Conservation (phyloP, 495 filamentous ascomycete genomes). For the Halenospora varia region DNA sequence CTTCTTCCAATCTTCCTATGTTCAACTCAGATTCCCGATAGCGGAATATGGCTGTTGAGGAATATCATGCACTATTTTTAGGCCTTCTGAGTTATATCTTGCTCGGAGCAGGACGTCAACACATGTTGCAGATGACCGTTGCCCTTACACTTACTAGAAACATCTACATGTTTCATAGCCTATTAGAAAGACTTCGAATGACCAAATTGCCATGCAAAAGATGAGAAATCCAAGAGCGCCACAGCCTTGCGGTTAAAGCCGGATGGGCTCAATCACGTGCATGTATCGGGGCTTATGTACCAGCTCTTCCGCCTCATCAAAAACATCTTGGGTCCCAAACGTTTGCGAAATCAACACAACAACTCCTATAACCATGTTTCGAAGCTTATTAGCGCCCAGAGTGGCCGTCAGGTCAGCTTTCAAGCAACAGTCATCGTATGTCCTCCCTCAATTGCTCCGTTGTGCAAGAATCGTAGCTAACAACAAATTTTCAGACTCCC, state of each 20-base stretch:
- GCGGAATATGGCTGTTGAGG: too few species aligned
- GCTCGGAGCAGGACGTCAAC: too few species aligned
- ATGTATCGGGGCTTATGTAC: not conserved
- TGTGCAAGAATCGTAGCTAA: constrained; percentile 25
- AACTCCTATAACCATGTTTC: constrained; percentile 53
- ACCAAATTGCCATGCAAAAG: too few species aligned
- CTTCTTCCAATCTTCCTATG: too few species aligned
- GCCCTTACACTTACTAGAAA: too few species aligned
- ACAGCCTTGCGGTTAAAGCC: not conserved
- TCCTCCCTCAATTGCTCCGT: constrained; percentile 20
- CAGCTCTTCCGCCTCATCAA: not conserved
- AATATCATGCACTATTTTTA: too few species aligned
- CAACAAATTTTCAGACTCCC: constrained; percentile 41
- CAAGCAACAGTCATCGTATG: constrained; percentile 47
- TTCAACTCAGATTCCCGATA: too few species aligned
- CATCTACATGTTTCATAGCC: too few species aligned
- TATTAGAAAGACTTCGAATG: too few species aligned
- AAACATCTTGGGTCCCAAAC: constrained; percentile 55
- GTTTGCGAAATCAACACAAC: constrained; percentile 50
- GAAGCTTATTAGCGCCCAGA: constrained; percentile 63
- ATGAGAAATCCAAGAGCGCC: too few species aligned
- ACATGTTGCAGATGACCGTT: too few species aligned
- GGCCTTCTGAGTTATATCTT: too few species aligned
- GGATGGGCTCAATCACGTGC: constrained; percentile 3
- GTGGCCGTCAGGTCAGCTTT: constrained; percentile 62